Evolutionary conservation across 73 alveolate genomes (phyloP).

Genomic region (Paraurostyla sp.): DNA sequence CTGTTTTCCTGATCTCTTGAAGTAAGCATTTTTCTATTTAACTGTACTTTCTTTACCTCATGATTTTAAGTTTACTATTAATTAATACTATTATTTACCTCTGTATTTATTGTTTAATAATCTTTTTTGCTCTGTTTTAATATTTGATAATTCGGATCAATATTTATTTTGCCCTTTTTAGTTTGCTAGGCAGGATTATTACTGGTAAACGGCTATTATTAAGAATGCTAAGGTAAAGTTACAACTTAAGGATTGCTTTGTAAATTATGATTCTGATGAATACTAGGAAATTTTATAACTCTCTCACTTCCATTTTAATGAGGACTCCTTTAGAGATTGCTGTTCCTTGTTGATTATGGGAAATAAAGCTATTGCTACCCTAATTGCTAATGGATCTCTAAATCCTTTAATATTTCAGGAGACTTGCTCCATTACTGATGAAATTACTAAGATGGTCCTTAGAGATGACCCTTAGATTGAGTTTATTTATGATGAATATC

Average conservation of each 20-base stretch:
- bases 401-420: not conserved
- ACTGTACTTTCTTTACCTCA: not conserved
- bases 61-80: too few species aligned
- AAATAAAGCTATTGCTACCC: not conserved
- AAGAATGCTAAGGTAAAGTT: too few species aligned
- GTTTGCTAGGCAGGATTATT: not conserved
- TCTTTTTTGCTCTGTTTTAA: not conserved
- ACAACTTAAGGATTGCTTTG: too few species aligned
- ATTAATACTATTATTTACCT: not conserved
- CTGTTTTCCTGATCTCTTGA: slow-evolving; percentile 37
- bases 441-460: too few species aligned
- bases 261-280: too few species aligned
- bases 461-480: too few species aligned
- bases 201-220: too few species aligned
- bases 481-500: too few species aligned
- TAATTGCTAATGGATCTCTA: not conserved
- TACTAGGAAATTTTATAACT: too few species aligned
- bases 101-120: not conserved
- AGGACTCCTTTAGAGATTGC: not conserved
- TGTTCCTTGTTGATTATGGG: slow-evolving; percentile 33
- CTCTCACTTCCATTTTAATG: too few species aligned
- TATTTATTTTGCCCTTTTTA: not conserved
- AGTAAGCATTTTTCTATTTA: slow-evolving; percentile 28
- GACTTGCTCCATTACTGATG: slow-evolving; percentile 44
- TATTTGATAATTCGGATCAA: slow-evolving; percentile 3